Conservation (phyloP, 225 moss, liverwort and hornwort species). For the Straminergon stramineum region DNA sequence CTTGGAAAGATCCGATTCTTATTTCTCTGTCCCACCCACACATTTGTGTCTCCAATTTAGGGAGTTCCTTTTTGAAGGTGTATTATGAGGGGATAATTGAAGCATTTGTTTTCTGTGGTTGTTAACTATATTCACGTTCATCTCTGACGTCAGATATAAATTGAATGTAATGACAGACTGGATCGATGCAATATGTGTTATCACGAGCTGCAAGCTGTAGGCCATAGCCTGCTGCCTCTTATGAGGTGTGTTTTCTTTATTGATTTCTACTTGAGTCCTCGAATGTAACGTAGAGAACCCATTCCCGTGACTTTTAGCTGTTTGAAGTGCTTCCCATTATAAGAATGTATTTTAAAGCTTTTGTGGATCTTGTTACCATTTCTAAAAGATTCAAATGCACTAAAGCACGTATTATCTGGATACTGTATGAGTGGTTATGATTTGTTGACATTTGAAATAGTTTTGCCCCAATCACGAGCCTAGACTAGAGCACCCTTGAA, state of each 20-base stretch:
- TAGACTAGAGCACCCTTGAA: neutral
- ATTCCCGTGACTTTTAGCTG: neutral
- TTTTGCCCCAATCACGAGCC: neutral
- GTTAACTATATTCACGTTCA: neutral
- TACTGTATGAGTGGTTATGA: neutral
- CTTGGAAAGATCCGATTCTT: neutral
- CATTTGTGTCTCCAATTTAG: neutral
- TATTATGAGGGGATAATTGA: neutral
- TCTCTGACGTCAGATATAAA: neutral
- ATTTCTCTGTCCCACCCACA: neutral
- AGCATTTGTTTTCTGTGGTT: neutral
- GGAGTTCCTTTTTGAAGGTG: neutral
- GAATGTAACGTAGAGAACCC: neutral
- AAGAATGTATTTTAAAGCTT: neutral
- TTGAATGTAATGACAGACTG: constrained; percentile 32
- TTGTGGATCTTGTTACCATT: neutral
- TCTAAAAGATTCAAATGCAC: neutral
- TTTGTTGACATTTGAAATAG: neutral
- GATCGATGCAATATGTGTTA: constrained; percentile 97
- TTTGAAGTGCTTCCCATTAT: neutral
- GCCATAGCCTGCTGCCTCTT: constrained; percentile 64
- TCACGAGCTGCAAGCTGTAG: constrained; percentile 79
- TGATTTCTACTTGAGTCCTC: neutral
- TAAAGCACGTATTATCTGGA: no score
- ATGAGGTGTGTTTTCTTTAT: constrained; percentile 37